Base-by-base conservation (phyloP, 1,284 basidiomycete genomes). In the Heterobasidion occidentale region DNA sequence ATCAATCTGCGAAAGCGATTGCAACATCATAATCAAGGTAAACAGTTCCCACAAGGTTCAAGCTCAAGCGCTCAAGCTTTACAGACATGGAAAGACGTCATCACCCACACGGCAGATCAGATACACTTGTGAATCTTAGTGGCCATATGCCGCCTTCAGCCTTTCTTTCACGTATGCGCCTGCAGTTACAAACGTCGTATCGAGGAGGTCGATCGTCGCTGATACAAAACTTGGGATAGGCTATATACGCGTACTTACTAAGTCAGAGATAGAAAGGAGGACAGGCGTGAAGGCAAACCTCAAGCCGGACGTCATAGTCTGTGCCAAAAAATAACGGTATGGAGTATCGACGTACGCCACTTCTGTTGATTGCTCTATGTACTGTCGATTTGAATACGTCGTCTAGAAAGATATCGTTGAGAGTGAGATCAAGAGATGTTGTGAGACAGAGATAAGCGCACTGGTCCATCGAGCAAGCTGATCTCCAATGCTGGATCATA, bases 401-500 rank as follows among this genome's bases (percentile, higher is more conserved):
- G 67, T 94, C 90, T 92, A 52, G 44, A 19, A 9, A 2, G 17
- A 14, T 53, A 49, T 48, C 35, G 38, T 8, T 56, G 17, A 45
- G 35, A 4, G 44, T 27, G 36, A n/a, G 33, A 9, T 11, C 42
- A 46, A 42, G 12, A 9, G 27, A 51, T 11, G 27, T 8, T 54
- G 5, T 42, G 34, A 36, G 12, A n/a, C 35, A 11, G 17, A 11
- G n/a, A 52, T 48, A 44, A 11, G 71, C 84, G 62, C 62, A 93
- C 91, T 94, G 20, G 92, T 92, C 90, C 91, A 92, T 34, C 90
- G 74, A 14, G 90, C 85, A 60, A 95, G 80, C 65, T 94, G 90
- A 67, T 94, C 92, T 17, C 89, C 92, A 38, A 95, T 75, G 71
- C 88, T 91, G 2, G 3, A 9, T 9, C 48, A 60, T 34, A 52